phyloP scores from a whole-genome alignment of 2,329 filamentous ascomycete genomes.

The Sclerotiophoma versabilis region DNA sequence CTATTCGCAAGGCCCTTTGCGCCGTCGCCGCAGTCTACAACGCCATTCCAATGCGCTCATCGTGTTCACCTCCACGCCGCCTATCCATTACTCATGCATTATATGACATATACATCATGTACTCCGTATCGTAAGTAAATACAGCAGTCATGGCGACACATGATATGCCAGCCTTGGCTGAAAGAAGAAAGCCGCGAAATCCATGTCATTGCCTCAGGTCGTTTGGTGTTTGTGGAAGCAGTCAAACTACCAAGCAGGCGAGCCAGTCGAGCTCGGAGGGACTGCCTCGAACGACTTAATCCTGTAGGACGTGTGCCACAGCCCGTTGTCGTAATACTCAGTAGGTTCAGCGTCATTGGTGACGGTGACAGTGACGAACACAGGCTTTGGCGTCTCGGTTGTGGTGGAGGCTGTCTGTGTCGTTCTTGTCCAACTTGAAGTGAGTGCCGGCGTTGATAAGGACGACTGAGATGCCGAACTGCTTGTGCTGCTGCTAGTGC shows the following conservation, averaged over 20 bases:
- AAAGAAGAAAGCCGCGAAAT: neutral
- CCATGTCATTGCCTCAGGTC: neutral
- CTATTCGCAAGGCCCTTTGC: slow-evolving; percentile 7
- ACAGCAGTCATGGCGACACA: neutral
- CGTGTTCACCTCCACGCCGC: neutral
- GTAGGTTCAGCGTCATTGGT: slow-evolving; percentile 37
- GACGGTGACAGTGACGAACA: slow-evolving; percentile 41
- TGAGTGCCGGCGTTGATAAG: slow-evolving; percentile 18
- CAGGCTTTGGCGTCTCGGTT: slow-evolving; percentile 29
- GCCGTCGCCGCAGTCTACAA: slow-evolving; percentile 12
- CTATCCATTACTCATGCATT: slow-evolving; percentile 18
- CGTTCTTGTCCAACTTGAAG: slow-evolving; percentile 15
- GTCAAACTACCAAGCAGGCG: slow-evolving; percentile 14
- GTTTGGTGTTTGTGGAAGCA: neutral
- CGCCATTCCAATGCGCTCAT: slow-evolving; percentile 24
- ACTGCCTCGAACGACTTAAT: slow-evolving; percentile 42
- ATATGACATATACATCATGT: slow-evolving; percentile 7
- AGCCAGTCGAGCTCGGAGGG: slow-evolving; percentile 8
- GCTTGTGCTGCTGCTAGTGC: slow-evolving; percentile 20
- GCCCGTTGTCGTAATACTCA: slow-evolving; percentile 54
- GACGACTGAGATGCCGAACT: slow-evolving; percentile 14
- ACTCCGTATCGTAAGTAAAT: neutral
- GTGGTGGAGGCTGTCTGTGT: slow-evolving; percentile 19
- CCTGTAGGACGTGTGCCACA: slow-evolving; percentile 55
- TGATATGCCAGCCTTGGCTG: neutral